Conservation (phyloP, 2,329 filamentous ascomycete genomes). For the Colletotrichum siamense region DNA sequence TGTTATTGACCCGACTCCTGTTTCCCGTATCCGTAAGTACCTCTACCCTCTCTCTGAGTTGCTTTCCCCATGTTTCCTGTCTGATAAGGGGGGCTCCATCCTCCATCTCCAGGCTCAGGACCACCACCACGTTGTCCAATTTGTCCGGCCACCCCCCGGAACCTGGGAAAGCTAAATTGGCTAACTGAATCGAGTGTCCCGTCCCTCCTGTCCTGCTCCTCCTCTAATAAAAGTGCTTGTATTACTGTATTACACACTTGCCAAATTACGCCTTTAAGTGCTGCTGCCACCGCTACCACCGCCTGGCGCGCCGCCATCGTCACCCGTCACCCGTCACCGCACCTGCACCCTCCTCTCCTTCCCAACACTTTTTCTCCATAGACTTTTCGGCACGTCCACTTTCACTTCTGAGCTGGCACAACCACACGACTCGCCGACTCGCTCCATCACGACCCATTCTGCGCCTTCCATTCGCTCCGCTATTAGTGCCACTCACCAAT, state of each 20-base stretch:
- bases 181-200: conserved; percentile 15
- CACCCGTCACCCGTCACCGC: conserved; percentile 1
- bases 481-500: conserved; percentile 8
- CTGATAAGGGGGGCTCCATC: background rate
- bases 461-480: conserved; percentile 11
- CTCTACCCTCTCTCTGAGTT: background rate
- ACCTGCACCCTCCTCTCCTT: background rate
- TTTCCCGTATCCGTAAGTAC: background rate
- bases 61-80: conserved; percentile 9
- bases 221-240: conserved; percentile 21
- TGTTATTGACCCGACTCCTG: background rate
- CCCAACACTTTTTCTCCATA: conserved; percentile 4
- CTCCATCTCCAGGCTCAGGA: conserved; percentile 1
- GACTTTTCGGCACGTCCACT: background rate
- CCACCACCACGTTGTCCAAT: conserved; percentile 9
- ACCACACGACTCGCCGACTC: background rate
- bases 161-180: conserved; percentile 17
- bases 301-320: conserved; percentile 14
- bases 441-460: background rate
- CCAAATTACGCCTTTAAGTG: background rate
- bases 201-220: background rate
- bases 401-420: background rate
- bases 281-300: background rate
- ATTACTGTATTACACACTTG: conserved; percentile 18
- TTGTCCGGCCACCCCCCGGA: conserved; percentile 3